Percentiles rank a stretch among this genome's conserved stretches.
phyloP scores from a whole-genome alignment of 2,329 filamentous ascomycete species.

The Phoma sp. region DNA sequence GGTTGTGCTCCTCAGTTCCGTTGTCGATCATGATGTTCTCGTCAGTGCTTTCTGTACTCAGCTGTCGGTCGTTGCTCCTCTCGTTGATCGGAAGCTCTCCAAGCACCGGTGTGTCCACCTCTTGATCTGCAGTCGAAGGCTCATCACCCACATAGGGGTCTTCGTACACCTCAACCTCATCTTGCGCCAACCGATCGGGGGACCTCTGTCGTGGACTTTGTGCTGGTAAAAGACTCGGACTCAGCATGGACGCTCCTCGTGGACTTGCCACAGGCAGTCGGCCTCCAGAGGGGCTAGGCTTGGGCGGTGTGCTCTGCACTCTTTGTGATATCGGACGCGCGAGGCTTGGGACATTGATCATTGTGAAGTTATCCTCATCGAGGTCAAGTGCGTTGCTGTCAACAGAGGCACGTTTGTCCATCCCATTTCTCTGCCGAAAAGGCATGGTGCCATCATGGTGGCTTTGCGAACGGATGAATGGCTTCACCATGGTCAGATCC shows the following conservation, averaged over 20 bases:
- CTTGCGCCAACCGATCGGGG: conserved; percentile 45
- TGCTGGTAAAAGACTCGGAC: conserved; percentile 33
- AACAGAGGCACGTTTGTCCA: conserved; percentile 49
- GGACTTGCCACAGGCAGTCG: conserved; percentile 40
- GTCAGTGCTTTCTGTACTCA: conserved; percentile 38
- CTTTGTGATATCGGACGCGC: conserved; percentile 38
- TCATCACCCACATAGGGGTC: conserved; percentile 57
- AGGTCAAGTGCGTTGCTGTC: conserved; percentile 49
- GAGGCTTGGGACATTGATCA: conserved; percentile 56
- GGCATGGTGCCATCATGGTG: conserved; percentile 40
- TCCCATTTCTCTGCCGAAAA: conserved; percentile 48
- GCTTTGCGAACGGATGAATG: conserved; percentile 48
- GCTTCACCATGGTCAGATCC: conserved; percentile 57
- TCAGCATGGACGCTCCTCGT: conserved; percentile 33
- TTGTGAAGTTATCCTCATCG: conserved; percentile 58
- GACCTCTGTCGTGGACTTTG: conserved; percentile 43
- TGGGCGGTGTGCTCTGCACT: conserved; percentile 44
- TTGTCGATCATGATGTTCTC: conserved; percentile 40
- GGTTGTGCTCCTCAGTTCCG: conserved; percentile 32
- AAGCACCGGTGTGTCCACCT: conserved; percentile 55
- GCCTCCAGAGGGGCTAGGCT: conserved; percentile 31
- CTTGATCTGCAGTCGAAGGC: conserved; percentile 31
- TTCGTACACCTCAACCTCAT: conserved; percentile 61
- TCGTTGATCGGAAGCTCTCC: conserved; percentile 61
- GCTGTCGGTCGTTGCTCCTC: conserved; percentile 47